Conservation (phyloP, 2,329 filamentous ascomycete genomes). For the Colletotrichum scovillei region DNA sequence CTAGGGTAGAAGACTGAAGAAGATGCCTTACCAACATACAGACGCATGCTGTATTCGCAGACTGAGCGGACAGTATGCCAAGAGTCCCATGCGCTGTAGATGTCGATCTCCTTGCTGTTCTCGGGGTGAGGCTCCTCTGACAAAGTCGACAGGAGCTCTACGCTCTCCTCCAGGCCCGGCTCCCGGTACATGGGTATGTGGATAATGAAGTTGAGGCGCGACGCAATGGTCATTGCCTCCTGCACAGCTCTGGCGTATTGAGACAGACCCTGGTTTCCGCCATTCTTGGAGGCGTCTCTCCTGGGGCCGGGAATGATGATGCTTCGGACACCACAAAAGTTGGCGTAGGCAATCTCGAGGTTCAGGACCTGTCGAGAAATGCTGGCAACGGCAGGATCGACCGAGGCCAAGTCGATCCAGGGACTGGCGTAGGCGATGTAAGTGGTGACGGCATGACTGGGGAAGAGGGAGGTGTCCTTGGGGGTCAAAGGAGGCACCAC, state of each 20-base stretch:
- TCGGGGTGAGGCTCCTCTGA: constrained; percentile 47
- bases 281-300: constrained; percentile 66
- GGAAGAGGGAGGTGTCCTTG: constrained; percentile 80
- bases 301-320: constrained; percentile 85
- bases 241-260: constrained; percentile 88
- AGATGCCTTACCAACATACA: constrained; percentile 82
- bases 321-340: constrained; percentile 90
- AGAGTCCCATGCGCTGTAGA: constrained; percentile 89
- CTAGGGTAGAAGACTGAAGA: neutral
- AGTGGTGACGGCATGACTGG: constrained; percentile 75
- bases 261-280: constrained; percentile 63
- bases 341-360: constrained; percentile 92
- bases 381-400: constrained; percentile 84
- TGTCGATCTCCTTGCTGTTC: constrained; percentile 64
- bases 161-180: constrained; percentile 65
- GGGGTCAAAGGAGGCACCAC: constrained; percentile 78
- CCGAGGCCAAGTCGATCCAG: constrained; percentile 91
- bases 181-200: constrained; percentile 87
- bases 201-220: constrained; percentile 83
- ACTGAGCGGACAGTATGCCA: constrained; percentile 90
- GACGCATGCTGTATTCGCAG: constrained; percentile 84
- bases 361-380: constrained; percentile 91
- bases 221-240: constrained; percentile 80
- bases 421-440: constrained; percentile 84
- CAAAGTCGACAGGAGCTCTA: constrained; percentile 62